phyloP scores from a whole-genome alignment of 257 asterid species.

The Jacaranda mimosifolia region DNA sequence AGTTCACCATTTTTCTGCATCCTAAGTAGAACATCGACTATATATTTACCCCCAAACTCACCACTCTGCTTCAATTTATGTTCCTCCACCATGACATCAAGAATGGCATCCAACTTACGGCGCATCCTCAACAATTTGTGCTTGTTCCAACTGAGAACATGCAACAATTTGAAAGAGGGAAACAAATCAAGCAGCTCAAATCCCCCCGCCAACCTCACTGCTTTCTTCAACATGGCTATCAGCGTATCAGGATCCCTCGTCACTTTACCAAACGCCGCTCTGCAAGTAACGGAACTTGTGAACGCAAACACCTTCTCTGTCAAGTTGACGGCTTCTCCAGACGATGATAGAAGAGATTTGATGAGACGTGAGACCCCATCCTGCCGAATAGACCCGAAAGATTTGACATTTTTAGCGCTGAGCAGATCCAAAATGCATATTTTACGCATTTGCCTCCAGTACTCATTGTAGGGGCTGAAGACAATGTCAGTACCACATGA shows the following conservation, averaged over 20 bases:
- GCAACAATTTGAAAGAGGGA: constrained; percentile 28
- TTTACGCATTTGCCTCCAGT: constrained; percentile 57
- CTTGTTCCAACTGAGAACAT: too few relatives aligned
- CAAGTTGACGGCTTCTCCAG: constrained; percentile 29
- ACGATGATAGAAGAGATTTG: constrained; percentile 11
- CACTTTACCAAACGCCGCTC: constrained; percentile 48
- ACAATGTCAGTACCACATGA: constrained; percentile 42
- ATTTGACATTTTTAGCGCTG: constrained; percentile 37
- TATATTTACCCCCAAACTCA: constrained; percentile 37
- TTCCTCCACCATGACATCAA: constrained; percentile 31
- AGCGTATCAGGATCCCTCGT: constrained; percentile 28
- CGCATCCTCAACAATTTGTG: too few relatives aligned
- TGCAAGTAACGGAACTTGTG: constrained; percentile 32
- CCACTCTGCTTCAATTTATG: constrained; percentile 40
- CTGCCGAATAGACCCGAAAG: constrained; percentile 33
- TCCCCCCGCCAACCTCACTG: constrained; percentile 30
- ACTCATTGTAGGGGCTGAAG: constrained; percentile 48
- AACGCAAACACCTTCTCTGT: constrained; percentile 6
- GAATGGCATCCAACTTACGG: too few relatives aligned
- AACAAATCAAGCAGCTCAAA: constrained; percentile 44
- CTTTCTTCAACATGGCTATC: constrained; percentile 21
- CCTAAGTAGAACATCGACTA: constrained; percentile 39
- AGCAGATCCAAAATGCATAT: constrained; percentile 48
- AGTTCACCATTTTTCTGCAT: constrained; percentile 12
- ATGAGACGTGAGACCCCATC: constrained; percentile 33